Evolutionary conservation across 176 grass and related monocot genomes (phyloP).

Genomic region (Metroxylon sagu): DNA sequence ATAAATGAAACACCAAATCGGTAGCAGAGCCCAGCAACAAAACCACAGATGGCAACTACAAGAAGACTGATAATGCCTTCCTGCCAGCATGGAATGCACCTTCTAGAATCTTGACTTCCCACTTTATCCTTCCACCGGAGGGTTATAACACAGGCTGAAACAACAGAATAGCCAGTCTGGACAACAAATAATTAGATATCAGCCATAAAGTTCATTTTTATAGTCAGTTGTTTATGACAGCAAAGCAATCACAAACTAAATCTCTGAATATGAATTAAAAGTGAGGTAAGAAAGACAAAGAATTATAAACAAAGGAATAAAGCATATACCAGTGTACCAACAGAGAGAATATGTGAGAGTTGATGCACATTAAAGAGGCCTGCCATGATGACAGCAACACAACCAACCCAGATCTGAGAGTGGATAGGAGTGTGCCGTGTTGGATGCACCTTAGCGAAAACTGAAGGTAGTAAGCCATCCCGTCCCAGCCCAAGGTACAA

Average conservation of each 20-base stretch:
- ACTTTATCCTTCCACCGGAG: constrained; percentile 75
- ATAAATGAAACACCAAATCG: constrained; percentile 40
- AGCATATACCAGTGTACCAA: constrained; percentile 74
- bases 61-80: constrained; percentile 76
- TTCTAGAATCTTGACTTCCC: constrained; percentile 30
- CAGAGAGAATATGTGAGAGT: constrained; percentile 96
- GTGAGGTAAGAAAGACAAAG: constrained; percentile 7
- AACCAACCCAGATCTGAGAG: constrained; percentile 95
- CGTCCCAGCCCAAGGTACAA: constrained; percentile 98
- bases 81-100: constrained; percentile 49
- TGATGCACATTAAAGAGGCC: constrained; percentile 78
- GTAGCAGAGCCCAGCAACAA: constrained; percentile 62
- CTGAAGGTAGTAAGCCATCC: constrained; percentile 70
- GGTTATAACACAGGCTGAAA: constrained; percentile 90
- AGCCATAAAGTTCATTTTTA: background rate
- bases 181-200: background rate
- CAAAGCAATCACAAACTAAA: too few species aligned
- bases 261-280: background rate
- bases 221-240: too few species aligned
- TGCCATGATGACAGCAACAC: constrained; percentile 70
- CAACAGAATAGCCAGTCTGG: constrained; percentile 96
- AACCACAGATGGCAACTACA: constrained; percentile 55
- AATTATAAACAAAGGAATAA: constrained; percentile 7
- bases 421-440: constrained; percentile 74
- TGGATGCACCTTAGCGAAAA: constrained; percentile 82